These are phyloP conservation scores for Botryobasidium botryosum DNA, from an alignment of 768 basidiomycete species.

Conservation along the genomic window DNA sequence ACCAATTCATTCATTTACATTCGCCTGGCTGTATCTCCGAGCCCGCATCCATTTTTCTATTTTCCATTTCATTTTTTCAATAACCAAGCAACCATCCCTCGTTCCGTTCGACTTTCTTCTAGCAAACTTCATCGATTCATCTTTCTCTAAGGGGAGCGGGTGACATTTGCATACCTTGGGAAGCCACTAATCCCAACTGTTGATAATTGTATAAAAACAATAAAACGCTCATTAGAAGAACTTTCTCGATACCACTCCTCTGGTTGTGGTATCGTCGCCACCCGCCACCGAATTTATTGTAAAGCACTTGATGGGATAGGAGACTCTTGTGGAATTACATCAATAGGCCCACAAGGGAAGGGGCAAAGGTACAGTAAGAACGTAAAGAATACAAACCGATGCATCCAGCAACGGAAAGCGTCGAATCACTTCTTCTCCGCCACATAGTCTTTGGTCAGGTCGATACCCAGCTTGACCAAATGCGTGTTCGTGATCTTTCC, in stretches of 20 bases:
- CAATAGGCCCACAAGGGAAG: too few relatives aligned
- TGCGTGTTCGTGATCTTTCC: slow-evolving; percentile 81
- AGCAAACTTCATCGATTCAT: background rate
- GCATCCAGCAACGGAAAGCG: too few relatives aligned
- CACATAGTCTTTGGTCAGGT: slow-evolving; percentile 62
- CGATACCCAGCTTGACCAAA: slow-evolving; percentile 61
- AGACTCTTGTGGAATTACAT: too few relatives aligned
- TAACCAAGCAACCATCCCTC: background rate
- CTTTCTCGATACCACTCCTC: too few relatives aligned
- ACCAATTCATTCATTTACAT: background rate
- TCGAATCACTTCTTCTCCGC: too few relatives aligned
- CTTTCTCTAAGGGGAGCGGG: background rate
- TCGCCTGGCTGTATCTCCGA: background rate
- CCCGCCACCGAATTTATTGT: too few relatives aligned
- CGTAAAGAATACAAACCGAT: too few relatives aligned
- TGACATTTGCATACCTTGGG: background rate
- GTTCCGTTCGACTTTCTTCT: background rate
- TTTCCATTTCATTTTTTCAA: background rate
- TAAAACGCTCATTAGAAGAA: too few relatives aligned
- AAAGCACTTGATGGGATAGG: too few relatives aligned
- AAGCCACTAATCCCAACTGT: background rate
- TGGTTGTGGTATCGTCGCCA: too few relatives aligned
- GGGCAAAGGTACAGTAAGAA: too few relatives aligned
- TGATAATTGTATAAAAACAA: background rate
- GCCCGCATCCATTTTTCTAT: background rate